phyloP scores from a whole-genome alignment of 192 early-diverging fungal genomes.

The Backusella australiensis region DNA sequence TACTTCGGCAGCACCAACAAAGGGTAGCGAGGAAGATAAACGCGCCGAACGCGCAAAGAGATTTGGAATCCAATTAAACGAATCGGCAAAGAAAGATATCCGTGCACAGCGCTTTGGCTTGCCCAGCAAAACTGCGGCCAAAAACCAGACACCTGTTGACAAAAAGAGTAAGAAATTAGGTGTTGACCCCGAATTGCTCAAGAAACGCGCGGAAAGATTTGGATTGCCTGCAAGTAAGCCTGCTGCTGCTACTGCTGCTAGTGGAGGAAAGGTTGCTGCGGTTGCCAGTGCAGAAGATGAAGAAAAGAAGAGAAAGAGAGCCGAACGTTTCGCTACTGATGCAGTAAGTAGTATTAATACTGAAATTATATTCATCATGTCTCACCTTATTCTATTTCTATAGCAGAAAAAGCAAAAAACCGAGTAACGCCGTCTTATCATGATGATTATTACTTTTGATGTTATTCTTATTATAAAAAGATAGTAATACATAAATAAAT shows the following conservation, averaged over 20 bases:
- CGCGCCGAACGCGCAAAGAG: constrained; percentile 35
- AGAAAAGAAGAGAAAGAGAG: constrained; percentile 66
- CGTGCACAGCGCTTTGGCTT: constrained; percentile 56
- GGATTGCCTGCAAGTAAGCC: constrained; percentile 38
- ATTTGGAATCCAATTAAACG: constrained; percentile 47
- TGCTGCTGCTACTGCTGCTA: background rate
- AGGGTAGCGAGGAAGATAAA: constrained; percentile 18
- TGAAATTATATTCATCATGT: background rate
- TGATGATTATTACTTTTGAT: background rate
- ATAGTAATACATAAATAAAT: too few relatives aligned
- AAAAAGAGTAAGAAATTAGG: background rate
- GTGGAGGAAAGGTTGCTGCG: background rate
- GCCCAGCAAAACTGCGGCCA: constrained; percentile 20
- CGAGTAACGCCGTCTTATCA: background rate
- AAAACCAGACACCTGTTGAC: background rate
- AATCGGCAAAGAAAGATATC: constrained; percentile 47
- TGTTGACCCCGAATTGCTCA: constrained; percentile 51
- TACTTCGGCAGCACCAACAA: constrained; percentile 12
- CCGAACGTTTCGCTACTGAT: constrained; percentile 44
- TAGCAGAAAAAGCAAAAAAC: background rate
- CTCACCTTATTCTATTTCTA: background rate
- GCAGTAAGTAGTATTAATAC: background rate
- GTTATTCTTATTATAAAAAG: background rate
- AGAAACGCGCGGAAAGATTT: constrained; percentile 53
- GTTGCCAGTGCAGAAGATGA: constrained; percentile 47